Evolutionary conservation across 2,329 filamentous ascomycete species (phyloP).

Genomic region (Juglanconis oblonga): DNA sequence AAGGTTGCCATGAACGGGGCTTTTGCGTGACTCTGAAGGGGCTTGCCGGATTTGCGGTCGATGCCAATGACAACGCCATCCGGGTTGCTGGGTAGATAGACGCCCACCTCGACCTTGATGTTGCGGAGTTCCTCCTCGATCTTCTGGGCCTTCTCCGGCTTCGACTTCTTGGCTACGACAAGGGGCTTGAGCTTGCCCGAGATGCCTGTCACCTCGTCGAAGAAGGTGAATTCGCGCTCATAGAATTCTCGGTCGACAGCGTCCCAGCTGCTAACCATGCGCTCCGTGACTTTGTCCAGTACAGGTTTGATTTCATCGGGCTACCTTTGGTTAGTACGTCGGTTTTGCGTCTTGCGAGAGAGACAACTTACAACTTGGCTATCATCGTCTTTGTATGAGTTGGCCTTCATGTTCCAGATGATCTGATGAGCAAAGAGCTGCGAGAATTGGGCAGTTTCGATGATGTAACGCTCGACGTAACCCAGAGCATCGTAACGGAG

Average conservation of each 20-base stretch:
- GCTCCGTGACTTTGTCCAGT: slow-evolving; percentile 83
- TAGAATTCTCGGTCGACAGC: slow-evolving; percentile 79
- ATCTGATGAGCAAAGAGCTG: slow-evolving; percentile 98
- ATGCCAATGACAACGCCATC: slow-evolving; percentile 97
- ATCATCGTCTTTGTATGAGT: slow-evolving; percentile 96
- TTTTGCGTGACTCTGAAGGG: slow-evolving; percentile 95
- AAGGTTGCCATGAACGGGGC: slow-evolving; percentile 99
- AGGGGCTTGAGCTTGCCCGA: slow-evolving; percentile 94
- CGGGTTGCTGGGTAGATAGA: slow-evolving; percentile 95
- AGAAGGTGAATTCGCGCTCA: slow-evolving; percentile 95
- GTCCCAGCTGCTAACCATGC: slow-evolving; percentile 80
- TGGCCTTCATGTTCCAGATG: slow-evolving; percentile 99
- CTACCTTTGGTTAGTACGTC: slow-evolving; percentile 35
- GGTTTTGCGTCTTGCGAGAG: not conserved
- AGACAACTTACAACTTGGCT: slow-evolving; percentile 62
- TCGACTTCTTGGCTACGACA: slow-evolving; percentile 71
- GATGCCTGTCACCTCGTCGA: slow-evolving; percentile 91
- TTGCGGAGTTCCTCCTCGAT: slow-evolving; percentile 98
- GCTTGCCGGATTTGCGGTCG: slow-evolving; percentile 95
- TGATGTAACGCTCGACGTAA: slow-evolving; percentile 93
- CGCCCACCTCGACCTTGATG: slow-evolving; percentile 94
- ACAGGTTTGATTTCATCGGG: slow-evolving; percentile 92
- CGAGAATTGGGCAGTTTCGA: slow-evolving; percentile 97
- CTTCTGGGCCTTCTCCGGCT: slow-evolving; percentile 97
- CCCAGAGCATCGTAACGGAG: slow-evolving; percentile 89